These are phyloP conservation scores for Neonothopanus nambi DNA, from an alignment of 1,284 basidiomycete genomes.

Conservation along the genomic window DNA sequence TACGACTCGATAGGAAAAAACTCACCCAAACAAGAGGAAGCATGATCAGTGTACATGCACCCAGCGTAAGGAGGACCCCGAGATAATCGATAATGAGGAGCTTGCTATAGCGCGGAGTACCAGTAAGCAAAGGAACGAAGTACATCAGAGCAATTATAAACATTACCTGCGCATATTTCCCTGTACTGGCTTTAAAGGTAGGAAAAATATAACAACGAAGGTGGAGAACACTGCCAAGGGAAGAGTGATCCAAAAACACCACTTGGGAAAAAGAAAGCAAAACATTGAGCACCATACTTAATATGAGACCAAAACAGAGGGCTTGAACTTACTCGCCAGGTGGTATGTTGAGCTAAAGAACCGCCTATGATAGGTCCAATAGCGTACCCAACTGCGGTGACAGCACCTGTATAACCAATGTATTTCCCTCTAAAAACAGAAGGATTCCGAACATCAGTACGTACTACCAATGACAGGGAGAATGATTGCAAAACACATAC, in stretches of 20 bases:
- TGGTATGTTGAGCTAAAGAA: constrained; percentile 51
- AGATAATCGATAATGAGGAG: not conserved
- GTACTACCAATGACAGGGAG: constrained; percentile 38
- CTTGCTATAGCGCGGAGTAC: not conserved
- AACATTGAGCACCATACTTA: not conserved
- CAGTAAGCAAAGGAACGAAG: not conserved
- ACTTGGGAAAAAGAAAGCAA: constrained; percentile 33
- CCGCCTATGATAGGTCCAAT: constrained; percentile 55
- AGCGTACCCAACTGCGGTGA: constrained; percentile 40
- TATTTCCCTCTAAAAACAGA: constrained; percentile 48
- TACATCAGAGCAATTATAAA: too few relatives aligned
- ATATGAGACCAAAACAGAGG: constrained; percentile 10
- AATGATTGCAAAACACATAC: too few relatives aligned
- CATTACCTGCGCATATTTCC: constrained; percentile 11
- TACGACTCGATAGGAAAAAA: too few relatives aligned
- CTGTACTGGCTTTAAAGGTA: constrained; percentile 17
- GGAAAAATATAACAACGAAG: constrained; percentile 4
- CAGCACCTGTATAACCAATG: constrained; percentile 60
- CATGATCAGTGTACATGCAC: constrained; percentile 13
- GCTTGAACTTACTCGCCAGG: constrained; percentile 58
- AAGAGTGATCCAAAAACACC: constrained; percentile 42
- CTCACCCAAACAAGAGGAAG: too few relatives aligned
- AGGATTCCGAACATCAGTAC: constrained; percentile 58
- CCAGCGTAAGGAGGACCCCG: not conserved
- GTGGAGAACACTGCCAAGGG: constrained; percentile 6